phyloP scores from a whole-genome alignment of 306 rosid species.

The Lathyrus tuberosus region DNA sequence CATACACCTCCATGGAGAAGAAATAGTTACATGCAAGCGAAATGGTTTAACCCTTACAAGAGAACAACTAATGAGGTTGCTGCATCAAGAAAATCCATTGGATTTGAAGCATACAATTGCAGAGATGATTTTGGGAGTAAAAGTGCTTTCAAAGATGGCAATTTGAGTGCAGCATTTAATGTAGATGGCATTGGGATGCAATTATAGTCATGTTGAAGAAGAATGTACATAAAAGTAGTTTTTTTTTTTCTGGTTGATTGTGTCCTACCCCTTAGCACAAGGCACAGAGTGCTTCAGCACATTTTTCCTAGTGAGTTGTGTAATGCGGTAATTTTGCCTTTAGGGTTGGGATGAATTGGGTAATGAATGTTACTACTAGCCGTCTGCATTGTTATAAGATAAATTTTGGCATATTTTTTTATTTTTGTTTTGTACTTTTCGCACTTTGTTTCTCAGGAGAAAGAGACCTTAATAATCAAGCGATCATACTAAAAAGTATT shows the following conservation, averaged over 20 bases:
- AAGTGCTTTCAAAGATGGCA: constrained; percentile 51
- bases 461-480: no score
- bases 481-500: no score
- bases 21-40: constrained; percentile 67
- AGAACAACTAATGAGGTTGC: constrained; percentile 56
- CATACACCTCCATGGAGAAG: constrained; percentile 88
- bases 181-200: constrained; percentile 28
- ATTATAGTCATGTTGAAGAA: neutral
- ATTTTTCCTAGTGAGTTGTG: neutral
- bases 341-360: neutral
- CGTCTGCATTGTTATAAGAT: no score
- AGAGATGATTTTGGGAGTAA: constrained; percentile 42
- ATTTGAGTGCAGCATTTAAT: constrained; percentile 54
- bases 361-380: neutral
- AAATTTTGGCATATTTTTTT: no score
- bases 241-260: neutral
- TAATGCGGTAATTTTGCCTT: constrained; percentile 27
- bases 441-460: no score
- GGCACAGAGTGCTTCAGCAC: constrained; percentile 19
- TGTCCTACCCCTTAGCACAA: constrained; percentile 1
- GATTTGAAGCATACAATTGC: constrained; percentile 57
- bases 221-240: neutral
- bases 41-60: constrained; percentile 75
- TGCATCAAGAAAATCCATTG: constrained; percentile 39
- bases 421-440: no score